These are phyloP conservation scores for Penicillium sp. DNA, from an alignment of 2,329 filamentous ascomycete genomes.

Conservation along the genomic window DNA sequence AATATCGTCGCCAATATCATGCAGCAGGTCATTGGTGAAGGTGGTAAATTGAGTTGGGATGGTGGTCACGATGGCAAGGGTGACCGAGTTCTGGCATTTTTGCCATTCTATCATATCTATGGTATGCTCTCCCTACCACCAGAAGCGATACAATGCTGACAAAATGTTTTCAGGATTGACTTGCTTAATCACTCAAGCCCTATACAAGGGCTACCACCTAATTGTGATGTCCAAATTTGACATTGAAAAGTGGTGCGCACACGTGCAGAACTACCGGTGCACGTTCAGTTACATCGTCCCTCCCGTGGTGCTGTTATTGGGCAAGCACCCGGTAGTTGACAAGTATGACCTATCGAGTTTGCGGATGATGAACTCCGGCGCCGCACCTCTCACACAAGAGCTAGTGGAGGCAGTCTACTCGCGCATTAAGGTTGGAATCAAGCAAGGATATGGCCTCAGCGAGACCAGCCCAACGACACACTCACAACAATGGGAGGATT, in stretches of 20 bases:
- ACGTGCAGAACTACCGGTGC: slow-evolving; percentile 73
- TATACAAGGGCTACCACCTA: slow-evolving; percentile 66
- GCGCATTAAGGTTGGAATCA: slow-evolving; percentile 75
- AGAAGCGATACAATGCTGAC: slow-evolving; percentile 1
- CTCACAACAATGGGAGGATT: slow-evolving; percentile 72
- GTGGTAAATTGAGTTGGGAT: slow-evolving; percentile 56
- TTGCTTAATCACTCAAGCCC: slow-evolving; percentile 67
- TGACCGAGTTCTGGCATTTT: slow-evolving; percentile 74
- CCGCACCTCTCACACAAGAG: slow-evolving; percentile 79
- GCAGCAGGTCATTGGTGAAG: slow-evolving; percentile 58
- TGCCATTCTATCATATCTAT: slow-evolving; percentile 93
- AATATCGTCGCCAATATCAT: slow-evolving; percentile 78
- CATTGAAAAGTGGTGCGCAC: slow-evolving; percentile 72
- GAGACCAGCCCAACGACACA: slow-evolving; percentile 83
- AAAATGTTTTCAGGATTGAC: slow-evolving; percentile 59
- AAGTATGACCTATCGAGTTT: slow-evolving; percentile 80
- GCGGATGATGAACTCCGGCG: slow-evolving; percentile 83
- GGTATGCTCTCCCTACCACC: slow-evolving; percentile 50
- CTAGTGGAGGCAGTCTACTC: slow-evolving; percentile 74
- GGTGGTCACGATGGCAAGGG: slow-evolving; percentile 62
- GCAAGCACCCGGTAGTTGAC: slow-evolving; percentile 74
- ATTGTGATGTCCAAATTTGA: slow-evolving; percentile 80
- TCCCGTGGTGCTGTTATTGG: slow-evolving; percentile 76
- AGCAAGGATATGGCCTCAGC: slow-evolving; percentile 89
- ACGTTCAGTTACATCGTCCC: slow-evolving; percentile 83